Evolutionary conservation across 306 rosid genomes (phyloP), one percentile per base, ranked within the genome.

Genomic region (Quillaja saponaria): DNA sequence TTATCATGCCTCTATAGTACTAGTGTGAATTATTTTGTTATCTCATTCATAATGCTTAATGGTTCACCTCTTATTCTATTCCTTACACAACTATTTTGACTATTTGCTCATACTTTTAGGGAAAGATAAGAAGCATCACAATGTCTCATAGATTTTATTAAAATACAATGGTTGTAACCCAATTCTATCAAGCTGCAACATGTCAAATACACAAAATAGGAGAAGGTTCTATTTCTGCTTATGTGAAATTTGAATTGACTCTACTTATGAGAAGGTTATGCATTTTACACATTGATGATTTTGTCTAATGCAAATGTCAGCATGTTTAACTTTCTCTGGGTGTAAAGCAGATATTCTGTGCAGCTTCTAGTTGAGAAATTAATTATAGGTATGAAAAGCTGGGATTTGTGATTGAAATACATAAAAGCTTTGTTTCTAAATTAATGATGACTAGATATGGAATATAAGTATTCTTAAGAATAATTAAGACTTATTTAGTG

Each of bases 11-110:
- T 52, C 10, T 54, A 33, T 39, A 25, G 31, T 25, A n/a, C n/a
- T n/a, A 47, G 17, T 44, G 38, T 16, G 41, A 73, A 48, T 53
- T 61, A 57, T 69, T 76, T 63, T 58, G 17, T 33, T 70, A 53
- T 59, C 73, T 59, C 66, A 44, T 59, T 62, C 34, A 31, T 58
- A 55, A 63, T 8, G 64, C 67, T 45, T 50, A 63, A 28, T 15
- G 47, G 42, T 67, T 56, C 60, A 58, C 12, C 34, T 25, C 45
- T 61, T 50, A 62, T 63, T 56, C 67, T 65, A 42, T 53, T 58
- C 67, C 14, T 47, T 40, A 52, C 60, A 47, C 60, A 11, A 46
- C 12, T n/a, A 35, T 55, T 33, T 6, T 44, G 44, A 44, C 53
- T 25, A 25, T 2, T 25, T 25, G 4, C 31, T 25, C 4, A 4